Conservation (phyloP, 345 rosid genomes). For the Eutrema yunnanense region DNA sequence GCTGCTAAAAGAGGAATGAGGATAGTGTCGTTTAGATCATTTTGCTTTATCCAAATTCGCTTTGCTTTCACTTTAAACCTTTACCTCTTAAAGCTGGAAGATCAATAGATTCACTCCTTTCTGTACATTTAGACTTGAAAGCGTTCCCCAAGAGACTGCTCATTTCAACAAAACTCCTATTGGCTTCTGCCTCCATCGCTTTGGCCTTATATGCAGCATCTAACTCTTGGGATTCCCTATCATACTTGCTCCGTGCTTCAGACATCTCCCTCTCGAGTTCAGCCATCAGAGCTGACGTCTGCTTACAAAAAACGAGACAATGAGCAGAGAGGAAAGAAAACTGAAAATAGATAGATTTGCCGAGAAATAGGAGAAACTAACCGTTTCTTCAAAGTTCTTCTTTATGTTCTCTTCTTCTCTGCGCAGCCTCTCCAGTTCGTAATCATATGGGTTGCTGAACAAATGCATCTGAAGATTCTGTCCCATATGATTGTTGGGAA, state of each 20-base stretch:
- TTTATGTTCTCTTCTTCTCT: background rate
- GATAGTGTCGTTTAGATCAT: background rate
- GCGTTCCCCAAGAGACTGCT: conserved; percentile 6
- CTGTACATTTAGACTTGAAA: background rate
- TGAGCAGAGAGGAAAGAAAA: background rate
- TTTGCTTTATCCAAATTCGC: background rate
- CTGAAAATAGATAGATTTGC: background rate
- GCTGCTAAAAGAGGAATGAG: background rate
- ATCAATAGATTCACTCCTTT: background rate
- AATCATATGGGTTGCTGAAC: background rate
- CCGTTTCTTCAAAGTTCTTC: conserved; percentile 9
- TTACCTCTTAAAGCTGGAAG: conserved; percentile 16
- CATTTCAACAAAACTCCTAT: background rate
- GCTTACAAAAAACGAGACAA: background rate
- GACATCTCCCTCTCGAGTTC: conserved; percentile 13
- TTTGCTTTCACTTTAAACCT: background rate
- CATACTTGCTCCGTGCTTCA: conserved; percentile 12
- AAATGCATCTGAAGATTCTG: background rate
- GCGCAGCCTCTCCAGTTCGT: conserved; percentile 18
- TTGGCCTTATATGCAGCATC: background rate
- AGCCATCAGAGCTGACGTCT: conserved; percentile 12
- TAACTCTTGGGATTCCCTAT: background rate
- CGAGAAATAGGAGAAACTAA: background rate
- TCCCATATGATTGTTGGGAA: conserved; percentile 6
- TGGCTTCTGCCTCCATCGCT: background rate